Evolutionary conservation across 352 stramenopile genomes (phyloP), one percentile per base, ranked within the genome.

Genomic region (Blastocystis sp.): DNA sequence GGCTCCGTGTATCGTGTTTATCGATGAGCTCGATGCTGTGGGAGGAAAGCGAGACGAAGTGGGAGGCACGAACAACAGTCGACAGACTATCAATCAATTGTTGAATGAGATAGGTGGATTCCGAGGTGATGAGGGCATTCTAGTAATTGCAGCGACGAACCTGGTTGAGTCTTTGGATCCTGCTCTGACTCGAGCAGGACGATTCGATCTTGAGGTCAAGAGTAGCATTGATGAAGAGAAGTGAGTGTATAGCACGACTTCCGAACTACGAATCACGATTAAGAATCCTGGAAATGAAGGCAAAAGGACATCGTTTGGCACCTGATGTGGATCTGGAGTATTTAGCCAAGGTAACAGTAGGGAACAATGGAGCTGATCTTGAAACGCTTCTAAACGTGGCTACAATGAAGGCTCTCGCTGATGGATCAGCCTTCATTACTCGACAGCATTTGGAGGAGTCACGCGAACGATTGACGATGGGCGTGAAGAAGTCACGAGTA

Each of bases 381-480:
- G 97, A 92, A 71, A 98, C 98, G 88, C 88, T 98, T 3, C 94
- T 98, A 88, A 98, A 98, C 90, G 93, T 98, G 91, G 96, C 96
- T 4, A 95, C 96, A 35, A 88, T 95, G 24, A 93, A 93, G 87
- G 91, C 91, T 19, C 90, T 89, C 32, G 88, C 93, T 0, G 92
- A 95, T 81, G 92, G 91, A n/a, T 74, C 92, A 29, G 81, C 90
- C 24, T 88, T 88, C 54, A 95, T 99, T 27, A 93, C 94, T 61
- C 97, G 98, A 93, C 89, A 94, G 65, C 93, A 95, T 37, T 94
- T 99, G 57, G 95, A 98, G 90, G 97, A 97, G 89, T 96, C 96
- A 11, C 98, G 98, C 89, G 97, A 99, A 89, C 98, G 98, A 90
- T 97, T 99, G 83, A 88, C 98, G 7, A 98, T 99, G 95, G 97